Base-by-base conservation (phyloP, 2,329 filamentous ascomycete genomes). In the Fusarium sp. region DNA sequence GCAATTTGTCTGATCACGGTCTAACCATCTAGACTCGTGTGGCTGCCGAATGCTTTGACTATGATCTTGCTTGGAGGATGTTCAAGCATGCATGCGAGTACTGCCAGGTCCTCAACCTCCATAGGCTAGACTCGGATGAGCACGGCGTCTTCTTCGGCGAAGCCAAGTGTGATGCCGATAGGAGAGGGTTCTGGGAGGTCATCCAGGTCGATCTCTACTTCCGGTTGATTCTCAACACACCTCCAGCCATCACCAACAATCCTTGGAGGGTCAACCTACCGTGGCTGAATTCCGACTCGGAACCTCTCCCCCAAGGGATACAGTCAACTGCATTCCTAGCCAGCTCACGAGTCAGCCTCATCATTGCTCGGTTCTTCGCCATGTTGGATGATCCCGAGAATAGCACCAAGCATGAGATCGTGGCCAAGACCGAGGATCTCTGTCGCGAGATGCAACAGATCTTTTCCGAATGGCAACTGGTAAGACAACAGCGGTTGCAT, bases 251-350 rank as follows among this genome's bases (percentile, higher is more conserved):
- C 4, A 68, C 70, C 0, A 61, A 66, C 35, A 67, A 69, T 27
- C 53, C 62, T 0, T 74, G 72, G 72, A 69, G 67, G 25, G 72
- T 74, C 43, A 74, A 74, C 32, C 33, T 74, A 6, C 72, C 72
- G 1, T 74, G 71, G 72, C 50, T 74, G 1, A 65, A 73, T 10
- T 49, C 55, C 4, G 53, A 62, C 25, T 69, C 70, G 0, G 57
- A 54, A 1, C 54, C 49, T 39, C 38, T 36, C 2, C 65, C 66
- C 0, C 56, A 71, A 7, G 68, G 65, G 2, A 66, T 73, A 31
- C 56, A 67, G 8, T 63, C 70, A 0, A 63, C 63, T 1, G 53
- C 66, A 5, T 74, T 74, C 15, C 32, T 74, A 1, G 66, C 70
- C 23, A 61, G 65, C 11, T 74, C 72, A 0, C 60, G 72, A 0